Evolutionary conservation across 345 rosid species (phyloP), one percentile per base, ranked within the genome.

Genomic region (Eucalyptus erythrocorys): DNA sequence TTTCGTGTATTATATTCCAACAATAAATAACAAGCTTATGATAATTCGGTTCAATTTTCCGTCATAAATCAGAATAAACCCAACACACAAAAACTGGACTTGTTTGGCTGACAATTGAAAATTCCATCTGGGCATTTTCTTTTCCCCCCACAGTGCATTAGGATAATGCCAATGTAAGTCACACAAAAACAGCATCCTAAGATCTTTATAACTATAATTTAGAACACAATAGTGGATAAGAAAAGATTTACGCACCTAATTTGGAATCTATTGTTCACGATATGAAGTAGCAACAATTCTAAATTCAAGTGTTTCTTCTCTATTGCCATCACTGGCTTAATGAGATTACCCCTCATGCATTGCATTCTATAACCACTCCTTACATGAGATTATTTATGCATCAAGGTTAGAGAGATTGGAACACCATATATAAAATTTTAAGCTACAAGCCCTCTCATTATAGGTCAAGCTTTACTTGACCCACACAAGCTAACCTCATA

Each of bases 151-250:
- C 2, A n/a, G 76, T 64, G 76, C 76, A n/a, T 64, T 2, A 8
- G 21, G 76, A 64, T n/a, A 34, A 64, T 64, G 76, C 2, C 3
- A 64, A 4, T 51, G 57, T 51, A 19, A 51, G 57, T 51, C 4
- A 1, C 26, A 0, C 5, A 5, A 1, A 51, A 51, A 19, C 10
- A 51, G 1, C 57, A 51, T 0, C 57, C 2, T 51, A 51, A 0
- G 10, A 51, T 51, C 57, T 51, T 19, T 10, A 19, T 51, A 51
- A 19, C 10, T 51, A 51, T 10, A 51, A 51, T 51, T 51, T 51
- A 51, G 10, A 51, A 51, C 5, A 51, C 5, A 51, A 51, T 51
- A 19, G 19, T 19, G 57, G 2, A 51, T 19, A 51, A 19, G 0
- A 19, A 51, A 17, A 51, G 1, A 51, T 0, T 51, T 51, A 7